Evolutionary conservation across 140 eudicot genomes (phyloP).

Genomic region (Flaveria floridana): DNA sequence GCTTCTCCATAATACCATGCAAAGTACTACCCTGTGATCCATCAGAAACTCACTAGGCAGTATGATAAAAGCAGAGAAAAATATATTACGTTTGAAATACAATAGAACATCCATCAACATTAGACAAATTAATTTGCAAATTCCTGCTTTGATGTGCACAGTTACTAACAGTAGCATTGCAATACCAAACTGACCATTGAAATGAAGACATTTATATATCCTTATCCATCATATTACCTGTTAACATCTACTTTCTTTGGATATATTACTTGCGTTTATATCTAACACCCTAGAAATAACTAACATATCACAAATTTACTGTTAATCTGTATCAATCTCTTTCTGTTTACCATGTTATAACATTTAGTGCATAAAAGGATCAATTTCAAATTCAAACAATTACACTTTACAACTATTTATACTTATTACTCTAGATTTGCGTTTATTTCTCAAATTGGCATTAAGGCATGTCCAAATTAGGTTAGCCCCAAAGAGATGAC

Average conservation of each 20-base stretch:
- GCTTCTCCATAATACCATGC: slow-evolving; percentile 61
- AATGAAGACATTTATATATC: background rate
- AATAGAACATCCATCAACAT: slow-evolving; percentile 9
- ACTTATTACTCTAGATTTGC: background rate
- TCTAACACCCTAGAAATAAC: slow-evolving; percentile 7
- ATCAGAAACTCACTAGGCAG: slow-evolving; percentile 26
- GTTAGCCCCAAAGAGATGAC: background rate
- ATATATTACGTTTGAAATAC: background rate
- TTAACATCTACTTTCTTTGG: background rate
- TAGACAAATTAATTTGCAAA: background rate
- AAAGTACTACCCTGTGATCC: slow-evolving; percentile 74
- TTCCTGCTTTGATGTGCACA: slow-evolving; percentile 4
- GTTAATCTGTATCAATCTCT: background rate
- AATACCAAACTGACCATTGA: background rate
- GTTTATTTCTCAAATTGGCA: background rate
- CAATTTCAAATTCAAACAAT: slow-evolving; percentile 1
- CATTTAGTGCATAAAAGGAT: background rate
- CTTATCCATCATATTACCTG: background rate
- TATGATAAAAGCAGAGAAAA: slow-evolving; percentile 13
- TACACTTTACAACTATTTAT: background rate
- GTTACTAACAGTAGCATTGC: slow-evolving; percentile 10
- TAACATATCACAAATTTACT: background rate
- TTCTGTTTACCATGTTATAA: background rate
- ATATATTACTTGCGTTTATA: background rate
- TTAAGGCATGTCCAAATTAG: slow-evolving; percentile 6